Conservation (phyloP, 2,329 filamentous ascomycete species). For the Knoxdaviesia capensis region DNA sequence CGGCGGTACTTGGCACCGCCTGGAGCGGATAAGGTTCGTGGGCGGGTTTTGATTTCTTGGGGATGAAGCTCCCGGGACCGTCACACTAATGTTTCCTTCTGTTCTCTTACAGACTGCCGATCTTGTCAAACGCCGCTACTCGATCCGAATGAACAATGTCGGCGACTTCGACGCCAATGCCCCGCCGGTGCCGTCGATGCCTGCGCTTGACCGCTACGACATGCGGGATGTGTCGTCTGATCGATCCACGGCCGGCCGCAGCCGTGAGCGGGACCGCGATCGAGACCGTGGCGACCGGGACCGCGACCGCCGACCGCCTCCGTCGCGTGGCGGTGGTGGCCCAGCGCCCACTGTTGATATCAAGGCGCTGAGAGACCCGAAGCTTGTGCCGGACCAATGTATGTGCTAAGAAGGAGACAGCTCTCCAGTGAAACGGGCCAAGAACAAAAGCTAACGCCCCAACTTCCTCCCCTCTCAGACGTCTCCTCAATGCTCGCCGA, state of each 20-base stretch:
- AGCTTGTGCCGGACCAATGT: conserved; percentile 63
- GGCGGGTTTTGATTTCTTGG: neutral
- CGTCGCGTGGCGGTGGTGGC: conserved; percentile 25
- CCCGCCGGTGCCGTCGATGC: conserved; percentile 53
- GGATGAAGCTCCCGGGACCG: neutral
- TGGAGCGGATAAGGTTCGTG: conserved; percentile 33
- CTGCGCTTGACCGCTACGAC: conserved; percentile 34
- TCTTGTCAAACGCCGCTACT: conserved; percentile 86
- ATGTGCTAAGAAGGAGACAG: conserved; percentile 11
- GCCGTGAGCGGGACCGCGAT: conserved; percentile 9
- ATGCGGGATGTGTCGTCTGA: too few species aligned
- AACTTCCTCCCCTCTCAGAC: conserved; percentile 16
- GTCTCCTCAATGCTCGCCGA: conserved; percentile 57
- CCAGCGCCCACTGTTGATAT: conserved; percentile 51
- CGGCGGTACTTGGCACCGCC: conserved; percentile 26
- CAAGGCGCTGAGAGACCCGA: conserved; percentile 60
- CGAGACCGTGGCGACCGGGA: conserved; percentile 9
- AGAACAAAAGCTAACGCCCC: neutral
- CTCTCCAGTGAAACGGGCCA: too few species aligned
- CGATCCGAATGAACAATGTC: conserved; percentile 68
- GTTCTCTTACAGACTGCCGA: conserved; percentile 40
- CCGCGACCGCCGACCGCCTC: conserved; percentile 27
- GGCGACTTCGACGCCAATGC: conserved; percentile 46
- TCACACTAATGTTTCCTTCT: neutral
- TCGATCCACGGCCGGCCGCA: neutral